Percentiles rank a stretch among this genome's conserved stretches.
Evolutionary conservation across 371 early-diverging fungal genomes (phyloP).

Genomic region (Circinella minor): DNA sequence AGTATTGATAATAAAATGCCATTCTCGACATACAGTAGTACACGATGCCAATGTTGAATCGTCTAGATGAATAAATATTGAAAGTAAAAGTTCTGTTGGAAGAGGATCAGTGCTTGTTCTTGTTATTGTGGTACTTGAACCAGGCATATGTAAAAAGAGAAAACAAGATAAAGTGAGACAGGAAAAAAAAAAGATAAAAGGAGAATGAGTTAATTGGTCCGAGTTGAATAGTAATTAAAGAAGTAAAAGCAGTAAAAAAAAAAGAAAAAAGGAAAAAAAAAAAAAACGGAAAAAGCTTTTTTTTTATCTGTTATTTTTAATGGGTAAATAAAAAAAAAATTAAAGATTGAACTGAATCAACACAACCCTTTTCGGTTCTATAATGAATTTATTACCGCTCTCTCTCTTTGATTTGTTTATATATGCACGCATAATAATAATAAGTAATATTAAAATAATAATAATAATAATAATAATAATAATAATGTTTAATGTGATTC

Average conservation of each 20-base stretch:
- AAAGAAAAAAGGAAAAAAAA: no score
- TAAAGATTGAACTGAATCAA: no score
- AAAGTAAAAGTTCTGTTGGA: slow-evolving; percentile 45
- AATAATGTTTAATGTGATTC: not conserved
- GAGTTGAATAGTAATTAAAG: no score
- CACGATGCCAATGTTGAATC: slow-evolving; percentile 36
- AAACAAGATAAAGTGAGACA: slow-evolving; percentile 13
- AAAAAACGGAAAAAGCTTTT: no score
- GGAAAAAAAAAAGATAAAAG: not conserved
- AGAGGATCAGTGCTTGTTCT: slow-evolving; percentile 12
- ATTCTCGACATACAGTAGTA: slow-evolving; percentile 38
- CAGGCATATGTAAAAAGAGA: slow-evolving; percentile 13
- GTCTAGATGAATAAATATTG: slow-evolving; percentile 42
- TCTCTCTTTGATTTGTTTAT: no score
- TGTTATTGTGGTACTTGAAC: not conserved
- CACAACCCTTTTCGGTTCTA: no score
- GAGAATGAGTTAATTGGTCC: slow-evolving; percentile 8
- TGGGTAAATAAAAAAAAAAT: no score
- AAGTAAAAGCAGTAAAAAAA: no score
- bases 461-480: no score
- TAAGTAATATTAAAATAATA: not conserved
- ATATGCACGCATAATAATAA: no score
- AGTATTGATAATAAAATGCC: slow-evolving; percentile 34
- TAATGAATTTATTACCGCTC: no score
- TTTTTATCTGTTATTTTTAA: no score